Percentiles rank a stretch among this genome's conserved stretches.
These are phyloP conservation scores for Capsicum rhomboideum DNA, from an alignment of 257 asterid genomes.

Conservation along the genomic window DNA sequence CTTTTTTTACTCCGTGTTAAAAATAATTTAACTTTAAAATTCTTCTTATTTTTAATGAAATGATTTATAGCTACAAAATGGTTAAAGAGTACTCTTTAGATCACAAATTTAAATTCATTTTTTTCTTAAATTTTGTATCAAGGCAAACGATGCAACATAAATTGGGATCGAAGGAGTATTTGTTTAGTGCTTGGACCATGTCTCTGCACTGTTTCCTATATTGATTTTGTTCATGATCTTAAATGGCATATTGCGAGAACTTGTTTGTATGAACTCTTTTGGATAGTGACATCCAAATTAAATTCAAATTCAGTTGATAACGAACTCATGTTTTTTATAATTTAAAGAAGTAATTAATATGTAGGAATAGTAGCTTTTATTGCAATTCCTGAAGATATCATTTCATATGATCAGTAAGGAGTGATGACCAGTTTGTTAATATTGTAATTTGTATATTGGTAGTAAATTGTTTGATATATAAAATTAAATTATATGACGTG, in stretches of 20 bases:
- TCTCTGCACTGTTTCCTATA: slow-evolving; percentile 30
- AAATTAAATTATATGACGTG: too few relatives aligned
- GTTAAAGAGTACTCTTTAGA: too few relatives aligned
- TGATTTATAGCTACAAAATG: too few relatives aligned
- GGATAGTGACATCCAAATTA: slow-evolving; percentile 23
- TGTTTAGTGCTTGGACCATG: slow-evolving; percentile 22
- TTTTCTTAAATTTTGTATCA: too few relatives aligned
- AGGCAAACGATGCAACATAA: too few relatives aligned
- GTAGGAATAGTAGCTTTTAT: background rate
- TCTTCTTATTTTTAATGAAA: too few relatives aligned
- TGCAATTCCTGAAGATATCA: background rate
- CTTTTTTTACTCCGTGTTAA: too few relatives aligned
- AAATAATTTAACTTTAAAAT: too few relatives aligned
- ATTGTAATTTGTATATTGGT: background rate
- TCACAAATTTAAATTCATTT: too few relatives aligned
- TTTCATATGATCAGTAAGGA: background rate
- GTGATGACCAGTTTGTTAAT: background rate
- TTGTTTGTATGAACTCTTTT: slow-evolving; percentile 2
- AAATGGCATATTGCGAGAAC: slow-evolving; percentile 12
- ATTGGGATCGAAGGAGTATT: too few relatives aligned
- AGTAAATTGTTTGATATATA: too few relatives aligned
- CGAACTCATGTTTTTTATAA: background rate
- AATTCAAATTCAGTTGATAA: background rate
- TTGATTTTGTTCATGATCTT: slow-evolving; percentile 24
- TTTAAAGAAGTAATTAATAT: background rate